phyloP scores from a whole-genome alignment of 2,329 filamentous ascomycete species.

The Scedosporium boydii region DNA sequence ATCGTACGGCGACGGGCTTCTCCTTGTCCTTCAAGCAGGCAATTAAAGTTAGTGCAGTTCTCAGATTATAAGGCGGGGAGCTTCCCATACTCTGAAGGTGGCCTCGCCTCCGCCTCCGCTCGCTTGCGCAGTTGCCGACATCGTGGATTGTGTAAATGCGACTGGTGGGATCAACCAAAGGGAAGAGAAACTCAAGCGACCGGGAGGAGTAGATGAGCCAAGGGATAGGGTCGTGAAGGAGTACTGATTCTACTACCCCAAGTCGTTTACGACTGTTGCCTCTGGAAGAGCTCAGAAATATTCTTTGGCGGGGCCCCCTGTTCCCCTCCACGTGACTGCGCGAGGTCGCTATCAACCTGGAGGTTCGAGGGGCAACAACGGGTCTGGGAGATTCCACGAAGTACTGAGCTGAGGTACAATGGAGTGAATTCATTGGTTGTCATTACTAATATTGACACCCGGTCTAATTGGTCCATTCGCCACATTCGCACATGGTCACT shows the following conservation, averaged over 20 bases:
- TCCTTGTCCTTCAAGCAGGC: constrained; percentile 61
- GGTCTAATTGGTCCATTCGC: not conserved
- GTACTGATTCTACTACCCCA: not conserved
- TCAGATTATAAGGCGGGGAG: constrained; percentile 9
- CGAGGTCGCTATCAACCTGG: not conserved
- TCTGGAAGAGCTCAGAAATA: constrained; percentile 2
- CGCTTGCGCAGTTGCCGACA: constrained; percentile 11
- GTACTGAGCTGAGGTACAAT: not conserved
- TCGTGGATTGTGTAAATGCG: not conserved
- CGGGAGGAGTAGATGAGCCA: not conserved
- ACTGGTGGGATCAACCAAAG: constrained; percentile 1
- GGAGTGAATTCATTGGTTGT: not conserved
- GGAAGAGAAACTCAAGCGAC: not conserved
- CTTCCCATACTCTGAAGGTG: constrained; percentile 44
- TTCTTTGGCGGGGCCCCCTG: constrained; percentile 4
- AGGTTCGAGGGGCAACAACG: not conserved
- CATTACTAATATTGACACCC: not conserved
- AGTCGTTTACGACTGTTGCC: not conserved
- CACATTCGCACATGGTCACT: not conserved
- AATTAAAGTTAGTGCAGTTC: not conserved
- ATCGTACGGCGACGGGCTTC: constrained; percentile 95
- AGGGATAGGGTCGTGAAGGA: not conserved
- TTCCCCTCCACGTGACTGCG: not conserved
- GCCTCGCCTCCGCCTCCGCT: constrained; percentile 36
- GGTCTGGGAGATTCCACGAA: not conserved